These are phyloP conservation scores for Coriolopsis trogii DNA, from an alignment of 1,284 basidiomycete genomes.

Conservation along the genomic window DNA sequence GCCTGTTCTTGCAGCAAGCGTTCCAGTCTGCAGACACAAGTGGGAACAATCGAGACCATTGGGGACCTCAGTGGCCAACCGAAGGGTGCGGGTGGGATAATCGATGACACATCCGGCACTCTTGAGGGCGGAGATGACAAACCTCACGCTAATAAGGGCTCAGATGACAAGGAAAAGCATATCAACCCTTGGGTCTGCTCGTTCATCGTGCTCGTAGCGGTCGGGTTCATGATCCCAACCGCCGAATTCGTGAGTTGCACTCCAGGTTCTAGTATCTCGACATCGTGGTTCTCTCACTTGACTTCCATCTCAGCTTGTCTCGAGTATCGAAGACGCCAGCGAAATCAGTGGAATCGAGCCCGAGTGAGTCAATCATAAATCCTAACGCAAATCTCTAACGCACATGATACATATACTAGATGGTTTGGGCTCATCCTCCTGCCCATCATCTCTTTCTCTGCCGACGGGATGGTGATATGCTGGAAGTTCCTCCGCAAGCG, in stretches of 20 bases:
- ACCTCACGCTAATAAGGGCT: too few relatives aligned
- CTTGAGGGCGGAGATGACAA: too few relatives aligned
- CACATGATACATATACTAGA: constrained; percentile 32
- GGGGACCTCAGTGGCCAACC: too few relatives aligned
- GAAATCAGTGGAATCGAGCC: constrained; percentile 43
- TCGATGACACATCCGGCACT: too few relatives aligned
- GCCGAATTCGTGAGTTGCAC: constrained; percentile 71
- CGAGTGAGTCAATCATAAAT: constrained; percentile 43
- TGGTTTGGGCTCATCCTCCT: constrained; percentile 74
- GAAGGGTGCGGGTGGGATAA: neutral
- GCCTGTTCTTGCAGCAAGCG: too few relatives aligned
- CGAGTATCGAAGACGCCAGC: constrained; percentile 58
- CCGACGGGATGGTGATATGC: constrained; percentile 60
- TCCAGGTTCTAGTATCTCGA: neutral
- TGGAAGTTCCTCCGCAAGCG: constrained; percentile 55
- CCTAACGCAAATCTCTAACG: neutral
- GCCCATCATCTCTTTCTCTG: constrained; percentile 69
- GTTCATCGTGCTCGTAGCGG: constrained; percentile 48
- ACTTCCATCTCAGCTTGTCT: constrained; percentile 52
- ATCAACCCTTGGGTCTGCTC: constrained; percentile 60
- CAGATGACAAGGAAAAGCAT: too few relatives aligned
- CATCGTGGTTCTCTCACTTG: neutral
- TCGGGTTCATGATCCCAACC: constrained; percentile 64
- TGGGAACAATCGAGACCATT: too few relatives aligned
- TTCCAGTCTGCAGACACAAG: too few relatives aligned